Evolutionary conservation across 2,329 filamentous ascomycete species (phyloP).

Genomic region (Trichoderma pleuroti): DNA sequence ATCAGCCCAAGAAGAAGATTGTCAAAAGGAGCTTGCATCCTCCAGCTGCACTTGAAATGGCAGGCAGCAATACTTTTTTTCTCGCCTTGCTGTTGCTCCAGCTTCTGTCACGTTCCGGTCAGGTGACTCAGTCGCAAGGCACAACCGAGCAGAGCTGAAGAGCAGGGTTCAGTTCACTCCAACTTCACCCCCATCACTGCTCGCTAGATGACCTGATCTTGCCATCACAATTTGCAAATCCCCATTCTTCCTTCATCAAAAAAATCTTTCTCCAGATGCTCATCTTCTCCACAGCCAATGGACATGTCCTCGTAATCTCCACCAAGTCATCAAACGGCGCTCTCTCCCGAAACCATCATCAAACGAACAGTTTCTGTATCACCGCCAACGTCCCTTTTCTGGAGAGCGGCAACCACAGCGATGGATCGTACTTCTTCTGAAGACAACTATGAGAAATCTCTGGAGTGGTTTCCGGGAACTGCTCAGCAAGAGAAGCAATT

Average conservation of each 20-base stretch:
- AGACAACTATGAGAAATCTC: neutral
- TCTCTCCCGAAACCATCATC: neutral
- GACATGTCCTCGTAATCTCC: neutral
- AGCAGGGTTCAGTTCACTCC: neutral
- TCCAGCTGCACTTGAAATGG: neutral
- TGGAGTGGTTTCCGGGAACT: neutral
- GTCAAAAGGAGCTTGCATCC: neutral
- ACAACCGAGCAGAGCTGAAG: neutral
- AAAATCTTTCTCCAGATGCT: neutral
- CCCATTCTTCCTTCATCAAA: accelerated
- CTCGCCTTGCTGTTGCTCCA: neutral
- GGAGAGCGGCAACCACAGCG: neutral
- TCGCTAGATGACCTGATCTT: neutral
- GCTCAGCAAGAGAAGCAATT: neutral
- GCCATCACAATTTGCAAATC: neutral
- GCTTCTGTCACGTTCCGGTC: neutral
- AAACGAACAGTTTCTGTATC: neutral
- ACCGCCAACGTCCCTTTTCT: accelerated
- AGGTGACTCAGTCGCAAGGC: neutral
- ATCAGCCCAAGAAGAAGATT: neutral
- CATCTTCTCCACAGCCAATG: neutral
- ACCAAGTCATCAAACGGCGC: neutral
- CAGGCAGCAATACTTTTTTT: neutral
- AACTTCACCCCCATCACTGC: neutral
- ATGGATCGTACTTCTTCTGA: neutral